These are phyloP conservation scores for Tylopilus sp. DNA, from an alignment of 1,284 basidiomycete genomes.

Conservation along the genomic window DNA sequence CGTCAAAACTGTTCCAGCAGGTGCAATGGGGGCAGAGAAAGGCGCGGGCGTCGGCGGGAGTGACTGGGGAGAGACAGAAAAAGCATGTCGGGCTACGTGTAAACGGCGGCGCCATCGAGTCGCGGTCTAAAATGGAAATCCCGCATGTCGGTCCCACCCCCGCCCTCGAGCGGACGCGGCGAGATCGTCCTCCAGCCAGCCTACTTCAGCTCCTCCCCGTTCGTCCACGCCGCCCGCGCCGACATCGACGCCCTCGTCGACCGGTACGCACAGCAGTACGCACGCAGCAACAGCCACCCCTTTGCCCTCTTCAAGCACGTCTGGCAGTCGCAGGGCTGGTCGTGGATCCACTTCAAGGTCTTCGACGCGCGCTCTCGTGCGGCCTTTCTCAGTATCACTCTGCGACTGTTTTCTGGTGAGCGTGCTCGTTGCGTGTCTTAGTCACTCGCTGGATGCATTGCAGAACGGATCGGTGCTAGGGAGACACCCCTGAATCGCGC, in stretches of 20 bases:
- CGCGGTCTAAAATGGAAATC: too few species aligned
- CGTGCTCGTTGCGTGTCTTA: not conserved
- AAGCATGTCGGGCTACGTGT: conserved; percentile 52
- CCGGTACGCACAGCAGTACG: conserved; percentile 47
- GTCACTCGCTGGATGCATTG: not conserved
- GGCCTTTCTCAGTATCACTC: conserved; percentile 51
- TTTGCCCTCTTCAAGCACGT: conserved; percentile 65
- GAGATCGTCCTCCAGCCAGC: conserved; percentile 62
- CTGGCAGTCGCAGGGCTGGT: conserved; percentile 68
- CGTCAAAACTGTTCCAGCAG: conserved; percentile 71
- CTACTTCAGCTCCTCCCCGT: conserved; percentile 73
- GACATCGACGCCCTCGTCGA: conserved; percentile 55
- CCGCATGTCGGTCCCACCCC: conserved; percentile 38
- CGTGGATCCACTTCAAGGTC: conserved; percentile 66
- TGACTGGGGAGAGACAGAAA: conserved; percentile 58
- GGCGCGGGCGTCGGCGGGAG: conserved; percentile 43
- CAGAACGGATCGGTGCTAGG: conserved; percentile 52
- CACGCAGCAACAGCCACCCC: conserved; percentile 37
- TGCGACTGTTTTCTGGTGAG: conserved; percentile 65
- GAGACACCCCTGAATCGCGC: conserved; percentile 50
- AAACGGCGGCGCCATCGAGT: conserved; percentile 26
- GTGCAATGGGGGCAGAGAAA: conserved; percentile 66
- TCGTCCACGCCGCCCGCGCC: conserved; percentile 59
- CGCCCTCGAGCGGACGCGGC: conserved; percentile 48
- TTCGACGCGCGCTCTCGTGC: conserved; percentile 63